phyloP scores from a whole-genome alignment of 805 yeast genomes.

The Saccharomycopsis fermentans region DNA sequence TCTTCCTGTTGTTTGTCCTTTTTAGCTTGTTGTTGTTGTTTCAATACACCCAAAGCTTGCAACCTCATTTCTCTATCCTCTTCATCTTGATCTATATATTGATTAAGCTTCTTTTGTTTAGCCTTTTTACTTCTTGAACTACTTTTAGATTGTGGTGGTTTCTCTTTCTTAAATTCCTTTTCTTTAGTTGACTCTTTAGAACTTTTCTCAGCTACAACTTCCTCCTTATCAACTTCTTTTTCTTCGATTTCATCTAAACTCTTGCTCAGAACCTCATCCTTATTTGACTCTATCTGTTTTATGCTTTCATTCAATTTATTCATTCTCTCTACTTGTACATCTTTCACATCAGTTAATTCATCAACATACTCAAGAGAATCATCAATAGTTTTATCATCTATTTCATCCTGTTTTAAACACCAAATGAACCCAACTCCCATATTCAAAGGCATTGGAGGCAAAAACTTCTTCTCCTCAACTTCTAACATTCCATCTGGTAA shows the following conservation, averaged over 20 bases:
- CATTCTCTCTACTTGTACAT: constrained; percentile 20
- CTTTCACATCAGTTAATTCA: constrained; percentile 24
- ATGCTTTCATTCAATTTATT: constrained; percentile 1
- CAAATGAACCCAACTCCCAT: constrained; percentile 86
- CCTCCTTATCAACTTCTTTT: constrained; percentile 6
- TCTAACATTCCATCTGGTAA: constrained; percentile 49
- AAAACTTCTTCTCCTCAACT: constrained; percentile 42
- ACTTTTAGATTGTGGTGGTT: constrained; percentile 21
- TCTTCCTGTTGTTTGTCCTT: constrained; percentile 28
- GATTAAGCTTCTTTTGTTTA: constrained; percentile 69
- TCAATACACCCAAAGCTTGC: constrained; percentile 77
- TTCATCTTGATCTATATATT: constrained; percentile 85
- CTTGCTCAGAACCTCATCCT: constrained; percentile 12
- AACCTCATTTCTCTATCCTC: constrained; percentile 68
- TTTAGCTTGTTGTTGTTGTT: constrained; percentile 35
- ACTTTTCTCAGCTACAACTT: not conserved
- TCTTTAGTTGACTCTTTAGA: constrained; percentile 9
- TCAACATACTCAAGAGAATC: constrained; percentile 24
- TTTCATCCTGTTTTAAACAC: constrained; percentile 44
- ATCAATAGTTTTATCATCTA: constrained; percentile 20
- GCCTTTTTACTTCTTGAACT: constrained; percentile 77
- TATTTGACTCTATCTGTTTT: constrained; percentile 1
- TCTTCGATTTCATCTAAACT: constrained; percentile 17
- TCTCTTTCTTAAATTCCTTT: constrained; percentile 6
- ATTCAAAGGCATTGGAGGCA: constrained; percentile 74